A percentile compares a stretch with the other conserved stretches of the same genome.
Conservation (phyloP, 257 asterid species). For the Pogostemon cablin region DNA sequence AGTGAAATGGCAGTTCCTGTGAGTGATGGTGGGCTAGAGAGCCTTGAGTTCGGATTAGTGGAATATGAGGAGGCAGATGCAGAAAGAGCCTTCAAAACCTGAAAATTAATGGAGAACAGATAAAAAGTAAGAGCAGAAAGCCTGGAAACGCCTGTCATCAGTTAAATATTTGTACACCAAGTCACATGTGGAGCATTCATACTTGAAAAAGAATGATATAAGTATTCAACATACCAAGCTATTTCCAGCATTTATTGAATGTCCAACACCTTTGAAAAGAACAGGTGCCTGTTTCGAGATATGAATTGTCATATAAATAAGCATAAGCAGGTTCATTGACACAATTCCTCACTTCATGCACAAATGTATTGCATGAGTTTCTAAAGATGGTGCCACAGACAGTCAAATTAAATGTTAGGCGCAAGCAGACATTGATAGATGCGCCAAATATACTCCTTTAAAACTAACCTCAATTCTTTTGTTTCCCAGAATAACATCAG, state of each 20-base stretch:
- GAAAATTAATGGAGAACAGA: constrained; percentile 31
- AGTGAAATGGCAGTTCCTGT: constrained; percentile 67
- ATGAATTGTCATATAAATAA: constrained; percentile 10
- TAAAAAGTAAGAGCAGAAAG: constrained; percentile 4
- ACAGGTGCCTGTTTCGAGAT: constrained; percentile 64
- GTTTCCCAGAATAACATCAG: constrained; percentile 69
- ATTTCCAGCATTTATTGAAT: constrained; percentile 63
- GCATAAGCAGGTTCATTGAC: background rate
- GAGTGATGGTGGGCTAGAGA: constrained; percentile 61
- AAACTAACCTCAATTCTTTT: constrained; percentile 59
- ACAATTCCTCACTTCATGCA: background rate
- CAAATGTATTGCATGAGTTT: background rate
- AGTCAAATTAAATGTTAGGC: background rate
- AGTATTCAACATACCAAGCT: constrained; percentile 53
- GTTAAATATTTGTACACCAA: background rate
- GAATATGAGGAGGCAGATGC: constrained; percentile 77
- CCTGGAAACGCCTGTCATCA: constrained; percentile 20
- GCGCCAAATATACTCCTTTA: constrained; percentile 7
- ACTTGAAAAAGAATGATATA: constrained; percentile 11
- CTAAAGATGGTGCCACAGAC: background rate
- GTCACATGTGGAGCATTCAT: background rate
- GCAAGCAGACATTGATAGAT: constrained; percentile 3
- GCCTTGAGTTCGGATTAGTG: constrained; percentile 60
- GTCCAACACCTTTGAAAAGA: constrained; percentile 76
- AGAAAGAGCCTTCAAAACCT: constrained; percentile 74